These are phyloP conservation scores for Wilcoxina mikolae DNA, from an alignment of 495 filamentous ascomycete genomes.

Conservation along the genomic window DNA sequence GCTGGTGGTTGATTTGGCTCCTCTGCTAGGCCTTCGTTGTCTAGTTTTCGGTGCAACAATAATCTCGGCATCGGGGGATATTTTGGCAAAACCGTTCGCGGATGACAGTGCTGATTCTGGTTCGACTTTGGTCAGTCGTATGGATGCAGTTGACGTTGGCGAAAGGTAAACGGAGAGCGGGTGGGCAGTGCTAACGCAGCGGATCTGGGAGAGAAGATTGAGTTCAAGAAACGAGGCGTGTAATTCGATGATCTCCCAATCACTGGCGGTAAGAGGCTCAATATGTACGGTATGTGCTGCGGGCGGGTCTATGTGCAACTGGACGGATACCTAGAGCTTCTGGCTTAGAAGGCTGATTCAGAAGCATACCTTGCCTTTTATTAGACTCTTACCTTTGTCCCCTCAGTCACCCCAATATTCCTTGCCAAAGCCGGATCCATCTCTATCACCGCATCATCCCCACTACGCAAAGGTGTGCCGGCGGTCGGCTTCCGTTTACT, in stretches of 20 bases:
- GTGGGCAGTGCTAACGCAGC: slow-evolving; percentile 58
- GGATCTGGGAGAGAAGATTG: slow-evolving; percentile 83
- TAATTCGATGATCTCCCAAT: slow-evolving; percentile 98
- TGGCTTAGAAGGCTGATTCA: background rate
- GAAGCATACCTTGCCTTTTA: background rate
- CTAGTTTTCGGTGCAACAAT: slow-evolving; percentile 86
- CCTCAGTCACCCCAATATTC: slow-evolving; percentile 64
- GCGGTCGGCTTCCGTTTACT: slow-evolving; percentile 53
- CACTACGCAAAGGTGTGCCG: slow-evolving; percentile 8
- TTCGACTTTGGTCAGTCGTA: slow-evolving; percentile 33
- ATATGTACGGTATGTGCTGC: slow-evolving; percentile 86
- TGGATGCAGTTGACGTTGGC: slow-evolving; percentile 86
- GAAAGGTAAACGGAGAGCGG: slow-evolving; percentile 86
- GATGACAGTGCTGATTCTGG: slow-evolving; percentile 39
- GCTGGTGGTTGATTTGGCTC: slow-evolving; percentile 51
- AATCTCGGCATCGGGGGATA: slow-evolving; percentile 84
- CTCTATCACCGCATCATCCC: slow-evolving; percentile 48
- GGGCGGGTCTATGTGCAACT: slow-evolving; percentile 76
- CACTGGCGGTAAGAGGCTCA: slow-evolving; percentile 81
- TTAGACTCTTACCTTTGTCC: slow-evolving; percentile 55
- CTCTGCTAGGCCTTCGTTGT: slow-evolving; percentile 32
- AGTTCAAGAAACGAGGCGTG: slow-evolving; percentile 90
- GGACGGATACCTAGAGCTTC: slow-evolving; percentile 38
- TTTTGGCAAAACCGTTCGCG: slow-evolving; percentile 59
- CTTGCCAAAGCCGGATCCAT: slow-evolving; percentile 80